Conservation (phyloP, 352 stramenopile species). For the Globisporangium mamillatum region DNA sequence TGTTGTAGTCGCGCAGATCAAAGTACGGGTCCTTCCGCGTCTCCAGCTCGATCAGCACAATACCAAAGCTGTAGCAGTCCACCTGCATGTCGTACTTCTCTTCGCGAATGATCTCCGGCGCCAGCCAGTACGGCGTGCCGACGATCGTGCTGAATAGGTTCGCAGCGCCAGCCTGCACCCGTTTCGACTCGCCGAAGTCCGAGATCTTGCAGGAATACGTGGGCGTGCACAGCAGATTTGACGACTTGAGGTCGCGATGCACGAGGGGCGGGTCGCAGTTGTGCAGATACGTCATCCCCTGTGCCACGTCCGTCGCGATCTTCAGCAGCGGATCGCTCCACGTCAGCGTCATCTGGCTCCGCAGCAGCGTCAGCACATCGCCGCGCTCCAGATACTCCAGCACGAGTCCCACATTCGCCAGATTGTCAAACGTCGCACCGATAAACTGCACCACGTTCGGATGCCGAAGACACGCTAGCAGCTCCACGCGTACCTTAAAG, state of each 20-base stretch:
- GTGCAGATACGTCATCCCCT: conserved; percentile 78
- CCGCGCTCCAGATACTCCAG: conserved; percentile 78
- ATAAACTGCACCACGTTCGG: conserved; percentile 88
- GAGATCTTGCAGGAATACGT: conserved; percentile 83
- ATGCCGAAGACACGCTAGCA: conserved; percentile 75
- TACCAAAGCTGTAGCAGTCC: conserved; percentile 87
- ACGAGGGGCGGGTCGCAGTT: conserved; percentile 76
- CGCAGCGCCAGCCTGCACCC: conserved; percentile 28
- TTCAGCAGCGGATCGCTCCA: conserved; percentile 79
- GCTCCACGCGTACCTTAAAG: conserved; percentile 77
- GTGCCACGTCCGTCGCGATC: conserved; percentile 80
- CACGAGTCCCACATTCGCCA: conserved; percentile 74
- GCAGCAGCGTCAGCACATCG: conserved; percentile 61
- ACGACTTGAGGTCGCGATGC: conserved; percentile 82
- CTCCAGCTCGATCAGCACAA: conserved; percentile 84
- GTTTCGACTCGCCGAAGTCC: conserved; percentile 79
- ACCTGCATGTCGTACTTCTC: conserved; percentile 80
- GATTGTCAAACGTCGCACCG: conserved; percentile 79
- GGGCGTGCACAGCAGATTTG: conserved; percentile 69
- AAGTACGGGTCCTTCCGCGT: conserved; percentile 72
- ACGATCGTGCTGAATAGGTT: conserved; percentile 72
- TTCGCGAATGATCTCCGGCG: conserved; percentile 81
- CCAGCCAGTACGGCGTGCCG: conserved; percentile 84
- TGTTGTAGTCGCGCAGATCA: conserved; percentile 53
- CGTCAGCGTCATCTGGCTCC: conserved; percentile 57